Base-by-base conservation (phyloP, 306 rosid genomes). In the Rosa chinensis region DNA sequence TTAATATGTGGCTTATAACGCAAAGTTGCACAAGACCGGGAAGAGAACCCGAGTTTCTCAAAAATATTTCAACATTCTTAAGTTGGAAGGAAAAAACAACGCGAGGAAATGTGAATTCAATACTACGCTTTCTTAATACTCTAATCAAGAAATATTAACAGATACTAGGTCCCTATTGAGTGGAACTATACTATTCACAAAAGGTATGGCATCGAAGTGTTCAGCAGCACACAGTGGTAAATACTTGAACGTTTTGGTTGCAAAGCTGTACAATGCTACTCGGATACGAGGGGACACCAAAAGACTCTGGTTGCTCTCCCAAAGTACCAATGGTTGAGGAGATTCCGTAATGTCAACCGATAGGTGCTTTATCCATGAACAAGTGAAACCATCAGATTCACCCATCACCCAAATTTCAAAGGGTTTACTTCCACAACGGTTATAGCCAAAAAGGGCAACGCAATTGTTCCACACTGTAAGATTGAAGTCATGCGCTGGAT, bases 381-480 rank as follows among this genome's bases (percentile, higher is more conserved):
- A 6, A 7, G 25, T n/a, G 28, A 56, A 20, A 49, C 14, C 76
- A 48, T 72, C 63, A 50, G 17, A 72, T 0, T 72, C 32, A 9
- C 52, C 62, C 76, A 17, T 72, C 62, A 72, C 25, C 76, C 76
- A 72, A 50, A 49, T 16, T 28, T 32, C 62, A 50, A 72, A 50
- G 45, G 14, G 5, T 50, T 72, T 21, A 9, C 3, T 18, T 8
- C 28, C 58, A 1, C 3, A 7, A 18, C 63, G 45, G 11, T 17
- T 25, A 17, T 25, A 17, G 14, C 45, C 63, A 11, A 48, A 32
- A 17, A 72, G 49, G 20, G 77, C 77, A 20, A 72, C 23, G 9
- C 9, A 70, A n/a, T 70, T 35, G 20, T 70, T 70, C 58, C 74
- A 70, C 56, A 13, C 40, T 14, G 42, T 23, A 23, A 23, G 74